phyloP scores from a whole-genome alignment of 176 grass and related monocot genomes.

The Bonia amplexicaulis region DNA sequence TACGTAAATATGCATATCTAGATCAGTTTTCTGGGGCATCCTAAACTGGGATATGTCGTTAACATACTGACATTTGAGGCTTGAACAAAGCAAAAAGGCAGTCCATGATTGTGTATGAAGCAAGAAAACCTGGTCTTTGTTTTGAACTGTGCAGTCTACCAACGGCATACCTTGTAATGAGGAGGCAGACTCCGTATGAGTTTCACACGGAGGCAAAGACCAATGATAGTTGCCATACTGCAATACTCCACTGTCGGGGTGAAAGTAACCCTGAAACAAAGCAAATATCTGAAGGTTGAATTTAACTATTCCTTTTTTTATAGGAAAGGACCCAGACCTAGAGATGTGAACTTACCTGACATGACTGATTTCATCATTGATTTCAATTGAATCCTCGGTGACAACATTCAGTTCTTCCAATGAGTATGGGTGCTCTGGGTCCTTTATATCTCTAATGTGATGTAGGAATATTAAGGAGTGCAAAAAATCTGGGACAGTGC shows the following conservation, averaged over 20 bases:
- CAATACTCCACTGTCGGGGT: constrained; percentile 91
- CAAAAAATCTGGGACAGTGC: constrained; percentile 5
- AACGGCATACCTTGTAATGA: constrained; percentile 63
- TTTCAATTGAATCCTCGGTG: constrained; percentile 64
- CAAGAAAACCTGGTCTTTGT: not conserved
- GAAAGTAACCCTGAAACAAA: constrained; percentile 76
- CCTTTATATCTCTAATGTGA: constrained; percentile 98
- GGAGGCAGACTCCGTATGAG: constrained; percentile 78
- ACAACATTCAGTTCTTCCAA: constrained; percentile 90
- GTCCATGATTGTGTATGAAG: not conserved
- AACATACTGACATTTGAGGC: not conserved
- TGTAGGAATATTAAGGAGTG: constrained; percentile 67
- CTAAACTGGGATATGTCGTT: not conserved
- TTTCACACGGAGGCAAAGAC: constrained; percentile 90
- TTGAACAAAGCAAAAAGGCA: not conserved
- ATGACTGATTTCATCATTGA: constrained; percentile 52
- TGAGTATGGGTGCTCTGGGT: constrained; percentile 84
- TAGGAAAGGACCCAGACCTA: not conserved
- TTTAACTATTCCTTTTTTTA: not conserved
- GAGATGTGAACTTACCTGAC: constrained; percentile 48
- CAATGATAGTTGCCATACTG: constrained; percentile 82
- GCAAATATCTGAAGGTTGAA: not conserved
- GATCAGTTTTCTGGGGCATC: not conserved
- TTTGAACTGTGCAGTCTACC: too few species aligned
- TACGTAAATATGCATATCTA: not conserved